Conservation (phyloP, 345 rosid species). For the Boechera retrofracta region DNA sequence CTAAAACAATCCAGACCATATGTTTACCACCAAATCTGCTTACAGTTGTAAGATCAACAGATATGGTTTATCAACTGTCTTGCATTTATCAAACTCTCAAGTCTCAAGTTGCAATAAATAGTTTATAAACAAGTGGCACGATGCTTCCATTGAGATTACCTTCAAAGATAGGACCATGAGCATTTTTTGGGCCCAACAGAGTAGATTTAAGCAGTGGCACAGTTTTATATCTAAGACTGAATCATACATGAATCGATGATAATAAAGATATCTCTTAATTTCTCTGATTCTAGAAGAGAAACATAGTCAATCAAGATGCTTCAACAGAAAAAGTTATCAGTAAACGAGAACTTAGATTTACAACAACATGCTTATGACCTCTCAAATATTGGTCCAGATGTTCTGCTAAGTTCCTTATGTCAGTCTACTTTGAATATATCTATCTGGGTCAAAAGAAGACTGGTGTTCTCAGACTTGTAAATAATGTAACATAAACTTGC, state of each 20-base stretch:
- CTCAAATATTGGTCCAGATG: conserved; percentile 12
- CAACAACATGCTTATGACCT: conserved; percentile 21
- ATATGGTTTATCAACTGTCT: conserved; percentile 13
- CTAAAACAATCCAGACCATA: conserved; percentile 13
- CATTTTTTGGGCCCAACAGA: not conserved
- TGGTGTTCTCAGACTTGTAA: conserved; percentile 21
- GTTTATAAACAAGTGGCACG: conserved; percentile 27
- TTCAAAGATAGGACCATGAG: conserved; percentile 15
- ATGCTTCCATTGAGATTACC: conserved; percentile 8
- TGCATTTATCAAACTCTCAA: conserved; percentile 26
- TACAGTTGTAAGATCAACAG: conserved; percentile 24
- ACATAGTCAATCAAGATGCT: conserved; percentile 16
- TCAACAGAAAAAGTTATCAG: conserved; percentile 16
- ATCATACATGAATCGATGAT: not conserved
- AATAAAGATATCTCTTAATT: not conserved
- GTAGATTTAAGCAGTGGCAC: conserved; percentile 28
- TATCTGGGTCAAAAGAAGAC: conserved; percentile 26
- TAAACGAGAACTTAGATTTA: conserved; percentile 19
- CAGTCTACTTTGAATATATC: conserved; percentile 11
- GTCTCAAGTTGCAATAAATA: conserved; percentile 21
- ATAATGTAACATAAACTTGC: conserved; percentile 26
- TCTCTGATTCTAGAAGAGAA: conserved; percentile 14
- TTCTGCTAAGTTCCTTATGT: conserved; percentile 18
- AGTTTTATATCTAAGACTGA: conserved; percentile 13
- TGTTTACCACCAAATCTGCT: conserved; percentile 21